Evolutionary conservation across 352 stramenopile genomes (phyloP).

Genomic region (Phytopythium helicoides): DNA sequence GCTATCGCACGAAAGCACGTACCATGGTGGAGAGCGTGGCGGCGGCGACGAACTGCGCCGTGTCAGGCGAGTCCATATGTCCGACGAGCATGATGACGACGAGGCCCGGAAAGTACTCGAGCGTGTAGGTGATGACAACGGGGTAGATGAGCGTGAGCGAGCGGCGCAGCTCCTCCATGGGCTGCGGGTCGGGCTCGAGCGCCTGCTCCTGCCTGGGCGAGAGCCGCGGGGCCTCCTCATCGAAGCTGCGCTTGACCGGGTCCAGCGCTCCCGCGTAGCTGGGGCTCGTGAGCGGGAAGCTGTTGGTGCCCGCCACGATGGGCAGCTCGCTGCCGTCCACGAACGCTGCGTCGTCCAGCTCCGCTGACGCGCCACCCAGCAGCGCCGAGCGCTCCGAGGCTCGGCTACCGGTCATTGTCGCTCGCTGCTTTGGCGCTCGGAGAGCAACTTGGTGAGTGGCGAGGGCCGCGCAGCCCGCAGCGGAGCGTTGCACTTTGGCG

Average conservation of each 20-base stretch:
- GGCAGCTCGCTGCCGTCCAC: not conserved
- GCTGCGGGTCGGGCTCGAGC: slow-evolving; percentile 1
- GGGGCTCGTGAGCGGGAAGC: slow-evolving; percentile 47
- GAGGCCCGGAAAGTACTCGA: slow-evolving; percentile 56
- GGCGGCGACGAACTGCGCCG: slow-evolving; percentile 57
- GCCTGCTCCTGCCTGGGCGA: slow-evolving; percentile 21
- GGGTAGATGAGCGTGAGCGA: slow-evolving; percentile 45
- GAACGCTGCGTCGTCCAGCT: not conserved
- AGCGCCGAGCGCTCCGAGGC: not conserved
- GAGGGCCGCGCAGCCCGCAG: not conserved
- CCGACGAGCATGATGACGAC: slow-evolving; percentile 60
- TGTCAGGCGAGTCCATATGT: slow-evolving; percentile 56
- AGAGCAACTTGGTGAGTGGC: too few relatives aligned
- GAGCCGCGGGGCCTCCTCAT: not conserved
- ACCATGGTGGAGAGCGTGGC: slow-evolving; percentile 60
- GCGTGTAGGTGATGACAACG: slow-evolving; percentile 45
- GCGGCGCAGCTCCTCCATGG: slow-evolving; percentile 39
- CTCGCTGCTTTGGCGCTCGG: slow-evolving; percentile 3
- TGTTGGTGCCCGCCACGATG: slow-evolving; percentile 39
- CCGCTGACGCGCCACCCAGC: not conserved
- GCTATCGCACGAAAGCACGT: not conserved
- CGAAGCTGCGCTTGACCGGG: not conserved
- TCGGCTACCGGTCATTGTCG: not conserved
- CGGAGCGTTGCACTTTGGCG: not conserved
- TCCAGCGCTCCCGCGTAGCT: slow-evolving; percentile 20